Percentiles rank a stretch among this genome's conserved stretches.
These are phyloP conservation scores for Ogataea chonburiensis DNA, from an alignment of 805 yeast genomes.

Conservation along the genomic window DNA sequence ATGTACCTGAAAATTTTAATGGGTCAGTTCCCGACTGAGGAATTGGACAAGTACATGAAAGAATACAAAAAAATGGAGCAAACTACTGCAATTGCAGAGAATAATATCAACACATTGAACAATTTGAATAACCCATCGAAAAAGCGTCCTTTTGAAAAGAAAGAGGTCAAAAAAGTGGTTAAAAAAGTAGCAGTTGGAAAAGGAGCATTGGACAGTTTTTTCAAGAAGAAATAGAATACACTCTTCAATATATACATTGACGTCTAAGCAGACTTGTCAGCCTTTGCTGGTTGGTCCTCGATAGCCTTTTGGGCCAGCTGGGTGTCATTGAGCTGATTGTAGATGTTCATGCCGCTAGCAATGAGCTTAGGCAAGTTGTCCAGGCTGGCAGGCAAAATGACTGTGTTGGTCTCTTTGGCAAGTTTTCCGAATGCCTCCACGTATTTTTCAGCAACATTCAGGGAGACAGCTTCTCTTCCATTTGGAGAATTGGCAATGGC, in stretches of 20 bases:
- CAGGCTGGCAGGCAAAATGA: constrained; percentile 73
- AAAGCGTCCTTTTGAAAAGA: constrained; percentile 29
- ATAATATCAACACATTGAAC: constrained; percentile 34
- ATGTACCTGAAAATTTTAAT: constrained; percentile 30
- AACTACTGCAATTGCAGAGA: constrained; percentile 28
- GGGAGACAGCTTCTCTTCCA: constrained; percentile 71
- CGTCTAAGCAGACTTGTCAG: constrained; percentile 1
- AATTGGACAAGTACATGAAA: constrained; percentile 21
- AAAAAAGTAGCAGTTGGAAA: constrained; percentile 49
- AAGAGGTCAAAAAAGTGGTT: constrained; percentile 37
- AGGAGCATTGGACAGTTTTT: constrained; percentile 72
- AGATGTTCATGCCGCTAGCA: constrained; percentile 75
- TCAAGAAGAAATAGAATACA: constrained; percentile 37
- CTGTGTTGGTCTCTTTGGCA: constrained; percentile 78
- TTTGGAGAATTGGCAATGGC: constrained; percentile 69
- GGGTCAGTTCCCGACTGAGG: constrained; percentile 21
- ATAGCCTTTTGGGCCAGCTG: constrained; percentile 37
- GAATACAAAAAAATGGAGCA: constrained; percentile 21
- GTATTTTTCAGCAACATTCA: constrained; percentile 81
- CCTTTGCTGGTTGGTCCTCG: constrained; percentile 4
- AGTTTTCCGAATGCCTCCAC: constrained; percentile 78
- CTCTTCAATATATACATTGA: constrained; percentile 9
- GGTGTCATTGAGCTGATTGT: constrained; percentile 37
- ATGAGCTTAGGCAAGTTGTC: constrained; percentile 73
- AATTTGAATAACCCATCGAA: constrained; percentile 21